These are phyloP conservation scores for Saksenaea vasiformis DNA, from an alignment of 371 early-diverging fungal genomes.

Conservation along the genomic window DNA sequence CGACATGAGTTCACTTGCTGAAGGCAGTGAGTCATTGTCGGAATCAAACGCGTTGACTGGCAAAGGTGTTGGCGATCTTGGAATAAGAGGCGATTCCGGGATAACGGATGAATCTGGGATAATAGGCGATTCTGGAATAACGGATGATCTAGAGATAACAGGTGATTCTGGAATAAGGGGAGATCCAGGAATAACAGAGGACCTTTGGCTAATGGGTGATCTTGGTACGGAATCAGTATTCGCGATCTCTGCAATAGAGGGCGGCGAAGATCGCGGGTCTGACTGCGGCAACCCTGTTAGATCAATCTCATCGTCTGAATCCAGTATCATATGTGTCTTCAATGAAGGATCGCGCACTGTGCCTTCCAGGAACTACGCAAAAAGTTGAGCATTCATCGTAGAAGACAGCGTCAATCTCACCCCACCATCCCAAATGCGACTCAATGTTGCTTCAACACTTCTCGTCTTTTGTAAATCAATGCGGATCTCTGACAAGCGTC, in stretches of 20 bases:
- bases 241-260: background rate
- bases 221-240: background rate
- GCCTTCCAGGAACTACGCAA: constrained; percentile 43
- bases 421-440: constrained; percentile 55
- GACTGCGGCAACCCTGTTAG: background rate
- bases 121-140: no score
- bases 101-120: background rate
- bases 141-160: no score
- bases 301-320: constrained; percentile 23
- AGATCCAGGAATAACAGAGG: no score
- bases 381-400: background rate
- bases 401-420: constrained; percentile 18
- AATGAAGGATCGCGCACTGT: constrained; percentile 28
- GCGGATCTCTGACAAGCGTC: constrained; percentile 34
- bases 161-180: no score
- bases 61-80: background rate
- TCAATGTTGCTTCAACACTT: constrained; percentile 51
- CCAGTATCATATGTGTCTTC: constrained; percentile 16
- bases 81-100: background rate
- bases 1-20: constrained; percentile 11
- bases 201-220: background rate
- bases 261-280: background rate
- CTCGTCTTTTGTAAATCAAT: constrained; percentile 47
- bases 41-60: background rate
- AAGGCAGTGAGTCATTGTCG: constrained; percentile 18